These are phyloP conservation scores for Phaseolus lunatus DNA, from an alignment of 306 rosid species.

Conservation along the genomic window DNA sequence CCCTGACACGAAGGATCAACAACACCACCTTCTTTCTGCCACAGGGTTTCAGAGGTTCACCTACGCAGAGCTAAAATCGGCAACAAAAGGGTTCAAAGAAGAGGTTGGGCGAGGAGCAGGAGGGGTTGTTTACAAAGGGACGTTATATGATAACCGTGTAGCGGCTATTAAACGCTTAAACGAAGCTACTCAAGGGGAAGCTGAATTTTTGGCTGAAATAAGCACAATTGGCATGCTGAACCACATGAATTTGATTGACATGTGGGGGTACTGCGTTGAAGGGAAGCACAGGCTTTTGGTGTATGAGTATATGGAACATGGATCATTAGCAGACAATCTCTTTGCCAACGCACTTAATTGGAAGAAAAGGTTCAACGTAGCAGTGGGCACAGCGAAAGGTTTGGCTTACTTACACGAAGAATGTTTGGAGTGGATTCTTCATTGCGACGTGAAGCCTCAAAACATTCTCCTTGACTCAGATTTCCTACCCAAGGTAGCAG, in stretches of 20 bases:
- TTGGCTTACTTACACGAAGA: constrained; percentile 79
- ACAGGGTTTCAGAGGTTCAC: constrained; percentile 58
- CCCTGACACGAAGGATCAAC: constrained; percentile 8
- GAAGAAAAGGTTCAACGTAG: constrained; percentile 63
- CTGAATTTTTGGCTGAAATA: constrained; percentile 68
- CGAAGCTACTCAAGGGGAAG: constrained; percentile 63
- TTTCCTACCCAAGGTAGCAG: constrained; percentile 67
- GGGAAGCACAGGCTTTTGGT: constrained; percentile 70
- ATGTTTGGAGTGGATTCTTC: constrained; percentile 85
- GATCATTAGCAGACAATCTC: constrained; percentile 58
- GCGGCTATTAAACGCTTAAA: constrained; percentile 62
- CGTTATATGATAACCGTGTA: constrained; percentile 51
- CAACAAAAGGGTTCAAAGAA: constrained; percentile 52
- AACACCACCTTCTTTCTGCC: constrained; percentile 46
- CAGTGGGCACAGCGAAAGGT: constrained; percentile 73
- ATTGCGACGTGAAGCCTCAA: constrained; percentile 77
- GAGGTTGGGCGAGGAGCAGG: constrained; percentile 73
- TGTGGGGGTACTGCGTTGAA: constrained; percentile 79
- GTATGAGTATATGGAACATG: constrained; percentile 69
- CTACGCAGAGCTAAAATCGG: constrained; percentile 59
- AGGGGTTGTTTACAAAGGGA: constrained; percentile 67
- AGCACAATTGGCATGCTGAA: constrained; percentile 69
- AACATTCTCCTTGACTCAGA: constrained; percentile 63
- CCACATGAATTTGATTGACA: constrained; percentile 75
- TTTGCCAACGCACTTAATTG: constrained; percentile 53